Percentiles rank a stretch among this genome's conserved stretches.
Evolutionary conservation across 495 filamentous ascomycete species (phyloP).

Genomic region (Talaromyces ruber): DNA sequence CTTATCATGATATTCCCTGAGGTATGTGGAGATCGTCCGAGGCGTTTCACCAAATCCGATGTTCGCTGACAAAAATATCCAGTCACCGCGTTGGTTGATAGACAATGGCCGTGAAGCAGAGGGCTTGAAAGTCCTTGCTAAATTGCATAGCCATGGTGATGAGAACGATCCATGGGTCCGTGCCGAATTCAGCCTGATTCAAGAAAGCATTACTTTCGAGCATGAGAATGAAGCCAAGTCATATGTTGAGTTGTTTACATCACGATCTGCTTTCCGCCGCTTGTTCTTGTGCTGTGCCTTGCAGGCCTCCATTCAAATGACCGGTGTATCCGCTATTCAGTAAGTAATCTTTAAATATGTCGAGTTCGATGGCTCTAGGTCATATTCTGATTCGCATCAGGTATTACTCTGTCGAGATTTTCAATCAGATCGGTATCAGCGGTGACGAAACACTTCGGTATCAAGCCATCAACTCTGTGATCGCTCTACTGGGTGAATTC

Average conservation of each 20-base stretch:
- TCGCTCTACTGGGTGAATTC: conserved; percentile 57
- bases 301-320: conserved; percentile 66
- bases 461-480: conserved; percentile 61
- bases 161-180: conserved; percentile 34
- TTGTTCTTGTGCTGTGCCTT: conserved; percentile 59
- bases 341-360: not conserved
- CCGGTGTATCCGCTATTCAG: conserved; percentile 57
- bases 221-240: conserved; percentile 61
- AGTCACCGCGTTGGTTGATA: conserved; percentile 50
- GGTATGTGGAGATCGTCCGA: not conserved
- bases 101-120: conserved; percentile 37
- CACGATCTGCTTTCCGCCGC: conserved; percentile 56
- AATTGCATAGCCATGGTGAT: conserved; percentile 39
- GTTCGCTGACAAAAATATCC: not conserved
- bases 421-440: conserved; percentile 57
- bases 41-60: not conserved
- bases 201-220: conserved; percentile 31
- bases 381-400: conserved; percentile 9
- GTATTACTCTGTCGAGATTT: conserved; percentile 62
- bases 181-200: conserved; percentile 33
- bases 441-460: conserved; percentile 58
- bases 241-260: conserved; percentile 56
- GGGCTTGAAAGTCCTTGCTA: conserved; percentile 40
- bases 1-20: conserved; percentile 43
- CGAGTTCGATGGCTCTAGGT: not conserved